phyloP scores from a whole-genome alignment of 441 rosid species.

The Syzygium malaccense region DNA sequence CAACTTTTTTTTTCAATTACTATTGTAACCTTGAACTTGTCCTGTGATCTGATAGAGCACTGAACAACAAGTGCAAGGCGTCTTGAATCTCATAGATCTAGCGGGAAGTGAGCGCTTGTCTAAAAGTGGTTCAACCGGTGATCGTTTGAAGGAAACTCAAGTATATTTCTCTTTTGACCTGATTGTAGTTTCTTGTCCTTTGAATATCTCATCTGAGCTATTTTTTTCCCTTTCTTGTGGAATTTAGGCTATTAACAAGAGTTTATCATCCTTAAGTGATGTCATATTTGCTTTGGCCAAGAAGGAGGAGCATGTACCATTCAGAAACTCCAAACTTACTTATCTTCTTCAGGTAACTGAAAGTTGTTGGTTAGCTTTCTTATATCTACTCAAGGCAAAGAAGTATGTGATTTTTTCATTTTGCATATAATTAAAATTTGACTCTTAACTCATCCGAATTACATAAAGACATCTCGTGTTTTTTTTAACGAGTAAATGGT shows the following conservation, averaged over 20 bases:
- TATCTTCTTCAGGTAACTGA: slow-evolving; percentile 13
- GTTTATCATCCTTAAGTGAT: slow-evolving; percentile 15
- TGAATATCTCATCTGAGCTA: neutral
- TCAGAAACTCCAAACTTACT: slow-evolving; percentile 12
- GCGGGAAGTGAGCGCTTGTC: slow-evolving; percentile 21
- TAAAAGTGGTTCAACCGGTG: slow-evolving; percentile 20
- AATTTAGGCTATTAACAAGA: slow-evolving; percentile 17
- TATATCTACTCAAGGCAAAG: neutral
- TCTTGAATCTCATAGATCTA: slow-evolving; percentile 19
- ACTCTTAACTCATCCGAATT: neutral
- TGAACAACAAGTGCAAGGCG: slow-evolving; percentile 17
- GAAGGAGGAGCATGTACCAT: slow-evolving; percentile 19
- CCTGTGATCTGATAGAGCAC: slow-evolving; percentile 6
- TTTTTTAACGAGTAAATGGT: neutral
- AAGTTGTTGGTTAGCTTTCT: neutral
- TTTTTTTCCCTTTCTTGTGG: neutral
- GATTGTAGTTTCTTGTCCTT: neutral
- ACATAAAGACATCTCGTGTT: neutral
- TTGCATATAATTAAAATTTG: neutral
- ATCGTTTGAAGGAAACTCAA: slow-evolving; percentile 21
- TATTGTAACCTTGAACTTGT: neutral
- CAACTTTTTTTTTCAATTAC: neutral
- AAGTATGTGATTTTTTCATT: neutral
- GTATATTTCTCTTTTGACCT: neutral
- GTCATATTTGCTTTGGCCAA: slow-evolving; percentile 19